Base-by-base conservation (phyloP, 345 rosid genomes). In the Eucalyptus marginata region DNA sequence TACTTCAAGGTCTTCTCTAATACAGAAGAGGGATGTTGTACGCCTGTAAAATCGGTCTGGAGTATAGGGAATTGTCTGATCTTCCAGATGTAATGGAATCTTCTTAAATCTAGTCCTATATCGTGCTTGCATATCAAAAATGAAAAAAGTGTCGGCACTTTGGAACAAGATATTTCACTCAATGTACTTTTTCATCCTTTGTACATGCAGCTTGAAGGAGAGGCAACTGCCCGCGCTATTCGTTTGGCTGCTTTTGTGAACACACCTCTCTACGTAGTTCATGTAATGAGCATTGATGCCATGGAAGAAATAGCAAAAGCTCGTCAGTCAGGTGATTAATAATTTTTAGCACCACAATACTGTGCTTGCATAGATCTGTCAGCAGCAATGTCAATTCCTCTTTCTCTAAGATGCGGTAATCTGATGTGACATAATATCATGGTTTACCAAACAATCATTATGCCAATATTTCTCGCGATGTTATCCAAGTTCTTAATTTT, bases 211-310 rank as follows among this genome's bases (percentile, higher is more conserved):
- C 95, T 97, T 33, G 99, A 98, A 92, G 97, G 96, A 91, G 99
- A 98, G 94, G 99, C 99, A 92, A 98, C 99, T 89, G 89, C 97
- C 87, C 95, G 99, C 51, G 99, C 99, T 76, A 94, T 98, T 93
- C 98, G 91, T 89, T 96, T 97, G 93, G 99, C 99, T 33, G 89
- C 89, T 87, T 98, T 98, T 93, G 96, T 97, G 89, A 95, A 97
- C 93, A 97, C 98, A 3, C 99, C 99, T 86, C 96, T 98, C 27
- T 98, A 98, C 90, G 96, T 97, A 66, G 99, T 97, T 91, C 99
- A 98, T 93, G 99, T 98, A 90, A 98, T 98, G 99, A 98, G 99
- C 95, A 94, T 93, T 86, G 99, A 98, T 92, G 99, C 99, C 66
- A 95, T 98, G 98, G 99, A 98, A 90, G 99, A 98, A 93, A 94